phyloP scores from a whole-genome alignment of 345 rosid species.

The Syzygium aqueum region DNA sequence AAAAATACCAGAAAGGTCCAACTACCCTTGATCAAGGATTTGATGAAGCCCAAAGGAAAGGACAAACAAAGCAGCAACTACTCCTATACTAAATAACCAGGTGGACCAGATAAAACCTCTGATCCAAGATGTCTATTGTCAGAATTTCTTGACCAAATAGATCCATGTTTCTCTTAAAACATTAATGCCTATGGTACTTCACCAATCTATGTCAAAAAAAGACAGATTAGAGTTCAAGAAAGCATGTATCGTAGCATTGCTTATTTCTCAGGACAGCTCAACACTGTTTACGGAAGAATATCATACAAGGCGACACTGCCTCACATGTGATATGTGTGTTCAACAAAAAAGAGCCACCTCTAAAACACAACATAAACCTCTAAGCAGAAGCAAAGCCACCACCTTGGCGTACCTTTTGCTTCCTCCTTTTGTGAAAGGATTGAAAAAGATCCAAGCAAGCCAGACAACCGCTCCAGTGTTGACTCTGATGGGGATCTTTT shows the following conservation, averaged over 20 bases:
- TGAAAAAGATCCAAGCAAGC: constrained; percentile 63
- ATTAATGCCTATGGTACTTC: background rate
- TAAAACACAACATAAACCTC: background rate
- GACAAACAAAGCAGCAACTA: background rate
- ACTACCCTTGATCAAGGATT: background rate
- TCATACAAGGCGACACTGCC: background rate
- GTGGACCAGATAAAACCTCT: background rate
- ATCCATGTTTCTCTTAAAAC: background rate
- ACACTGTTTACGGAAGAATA: background rate
- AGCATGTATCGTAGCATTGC: background rate
- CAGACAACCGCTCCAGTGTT: constrained; percentile 67
- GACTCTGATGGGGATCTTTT: constrained; percentile 75
- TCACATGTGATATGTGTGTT: background rate
- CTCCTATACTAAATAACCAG: background rate
- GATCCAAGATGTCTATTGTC: background rate
- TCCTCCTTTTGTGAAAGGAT: constrained; percentile 49
- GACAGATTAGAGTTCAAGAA: background rate
- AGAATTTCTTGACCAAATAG: background rate
- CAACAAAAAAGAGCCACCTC: background rate
- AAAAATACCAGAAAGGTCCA: background rate
- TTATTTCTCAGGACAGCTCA: background rate
- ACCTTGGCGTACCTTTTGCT: constrained; percentile 37
- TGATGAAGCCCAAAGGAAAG: background rate
- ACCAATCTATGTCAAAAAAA: background rate
- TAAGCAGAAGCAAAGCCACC: background rate